Evolutionary conservation across 768 basidiomycete genomes (phyloP).

Genomic region (Aureoboletus auriporus): DNA sequence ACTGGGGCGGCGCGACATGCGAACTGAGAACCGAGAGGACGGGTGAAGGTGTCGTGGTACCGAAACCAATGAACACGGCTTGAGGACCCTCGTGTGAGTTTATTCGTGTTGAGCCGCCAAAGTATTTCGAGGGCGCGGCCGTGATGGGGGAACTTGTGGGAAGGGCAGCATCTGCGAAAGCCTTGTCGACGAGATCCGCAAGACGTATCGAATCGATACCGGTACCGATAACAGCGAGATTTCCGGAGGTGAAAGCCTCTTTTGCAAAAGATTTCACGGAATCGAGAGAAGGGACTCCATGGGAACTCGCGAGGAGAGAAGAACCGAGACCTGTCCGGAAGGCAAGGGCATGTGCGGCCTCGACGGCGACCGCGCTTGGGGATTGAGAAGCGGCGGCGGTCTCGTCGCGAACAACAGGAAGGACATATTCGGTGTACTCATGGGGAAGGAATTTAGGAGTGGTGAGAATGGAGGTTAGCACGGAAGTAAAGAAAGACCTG

Average conservation of each 20-base stretch:
- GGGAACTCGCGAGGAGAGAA: conserved; percentile 79
- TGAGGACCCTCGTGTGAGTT: conserved; percentile 56
- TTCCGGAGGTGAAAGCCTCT: conserved; percentile 69
- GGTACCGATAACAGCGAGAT: conserved; percentile 83
- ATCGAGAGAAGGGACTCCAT: conserved; percentile 55
- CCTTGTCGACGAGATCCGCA: conserved; percentile 64
- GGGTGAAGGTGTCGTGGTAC: conserved; percentile 60
- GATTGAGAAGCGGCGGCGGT: conserved; percentile 53
- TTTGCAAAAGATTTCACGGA: conserved; percentile 75
- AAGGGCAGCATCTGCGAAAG: conserved; percentile 42
- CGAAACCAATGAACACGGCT: conserved; percentile 87
- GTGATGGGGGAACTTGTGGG: conserved; percentile 34
- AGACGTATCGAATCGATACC: conserved; percentile 76
- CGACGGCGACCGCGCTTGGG: conserved; percentile 70
- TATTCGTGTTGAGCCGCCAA: conserved; percentile 86
- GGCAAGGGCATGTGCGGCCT: conserved; percentile 83
- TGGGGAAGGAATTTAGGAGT: conserved; percentile 79
- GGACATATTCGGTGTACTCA: conserved; percentile 72
- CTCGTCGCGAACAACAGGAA: conserved; percentile 69
- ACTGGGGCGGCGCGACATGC: conserved; percentile 71
- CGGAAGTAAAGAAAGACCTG: conserved; percentile 86
- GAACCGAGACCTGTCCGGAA: conserved; percentile 94
- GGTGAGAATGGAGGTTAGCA: conserved; percentile 80
- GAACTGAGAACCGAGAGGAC: conserved; percentile 78
- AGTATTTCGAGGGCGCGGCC: conserved; percentile 44